Evolutionary conservation across 257 asterid genomes (phyloP).

Genomic region (Jacaranda mimosifolia): DNA sequence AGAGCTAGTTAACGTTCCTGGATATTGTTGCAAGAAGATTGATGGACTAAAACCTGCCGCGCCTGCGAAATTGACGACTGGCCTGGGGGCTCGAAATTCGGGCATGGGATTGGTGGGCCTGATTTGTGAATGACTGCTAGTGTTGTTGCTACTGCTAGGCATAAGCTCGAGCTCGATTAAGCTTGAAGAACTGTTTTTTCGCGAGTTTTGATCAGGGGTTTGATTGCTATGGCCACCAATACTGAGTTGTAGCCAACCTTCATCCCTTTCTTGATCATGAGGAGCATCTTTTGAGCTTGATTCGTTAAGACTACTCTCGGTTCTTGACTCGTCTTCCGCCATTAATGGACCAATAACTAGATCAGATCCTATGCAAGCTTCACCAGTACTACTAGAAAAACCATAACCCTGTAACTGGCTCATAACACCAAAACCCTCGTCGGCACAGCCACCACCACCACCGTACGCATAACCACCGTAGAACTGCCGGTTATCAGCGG

Average conservation of each 20-base stretch:
- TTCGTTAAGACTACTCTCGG: constrained; percentile 35
- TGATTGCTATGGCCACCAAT: constrained; percentile 50
- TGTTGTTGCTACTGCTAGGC: constrained; percentile 33
- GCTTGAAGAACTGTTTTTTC: constrained; percentile 31
- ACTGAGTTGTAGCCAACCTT: constrained; percentile 80
- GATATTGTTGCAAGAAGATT: constrained; percentile 50
- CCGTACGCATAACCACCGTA: constrained; percentile 38
- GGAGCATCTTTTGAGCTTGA: constrained; percentile 45
- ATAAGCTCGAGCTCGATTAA: constrained; percentile 74
- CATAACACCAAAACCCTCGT: constrained; percentile 49
- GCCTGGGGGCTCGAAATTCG: constrained; percentile 47
- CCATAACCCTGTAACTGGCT: constrained; percentile 53
- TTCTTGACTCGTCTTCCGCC: constrained; percentile 67
- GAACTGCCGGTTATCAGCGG: constrained; percentile 47
- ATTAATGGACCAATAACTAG: constrained; percentile 39
- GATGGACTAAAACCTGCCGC: constrained; percentile 44
- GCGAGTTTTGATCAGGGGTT: constrained; percentile 5
- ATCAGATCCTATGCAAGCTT: constrained; percentile 54
- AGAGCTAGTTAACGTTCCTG: constrained; percentile 17
- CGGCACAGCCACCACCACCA: constrained; percentile 31
- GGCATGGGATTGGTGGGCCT: constrained; percentile 4
- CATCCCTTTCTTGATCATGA: constrained; percentile 34
- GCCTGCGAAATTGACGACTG: constrained; percentile 33
- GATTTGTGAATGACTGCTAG: constrained; percentile 14
- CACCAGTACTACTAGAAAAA: constrained; percentile 21